Conservation (phyloP, 2,329 filamentous ascomycete species). For the Stemphylium lycopersici region DNA sequence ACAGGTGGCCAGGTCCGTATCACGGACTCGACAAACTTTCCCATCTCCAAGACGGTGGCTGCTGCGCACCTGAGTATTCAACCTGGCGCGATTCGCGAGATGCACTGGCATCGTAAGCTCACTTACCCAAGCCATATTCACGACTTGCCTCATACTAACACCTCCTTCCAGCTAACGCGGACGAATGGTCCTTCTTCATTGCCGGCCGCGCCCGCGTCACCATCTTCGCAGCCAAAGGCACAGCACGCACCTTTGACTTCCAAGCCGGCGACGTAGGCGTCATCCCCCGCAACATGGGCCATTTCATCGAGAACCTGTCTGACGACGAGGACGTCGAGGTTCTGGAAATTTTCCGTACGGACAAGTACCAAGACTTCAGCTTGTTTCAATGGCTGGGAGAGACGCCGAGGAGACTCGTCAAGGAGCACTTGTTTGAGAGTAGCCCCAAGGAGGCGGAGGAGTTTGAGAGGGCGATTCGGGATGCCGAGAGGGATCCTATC, state of each 20-base stretch:
- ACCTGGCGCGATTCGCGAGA: constrained; percentile 75
- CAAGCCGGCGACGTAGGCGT: constrained; percentile 76
- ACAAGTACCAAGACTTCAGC: constrained; percentile 74
- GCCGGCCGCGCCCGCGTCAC: constrained; percentile 73
- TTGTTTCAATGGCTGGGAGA: constrained; percentile 78
- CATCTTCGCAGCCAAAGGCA: constrained; percentile 72
- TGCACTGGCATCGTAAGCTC: constrained; percentile 73
- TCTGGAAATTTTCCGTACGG: constrained; percentile 74
- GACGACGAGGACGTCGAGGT: constrained; percentile 78
- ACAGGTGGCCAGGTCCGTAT: constrained; percentile 76
- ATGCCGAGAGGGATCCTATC: constrained; percentile 62
- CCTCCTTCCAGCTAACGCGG: constrained; percentile 58
- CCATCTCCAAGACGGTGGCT: constrained; percentile 73
- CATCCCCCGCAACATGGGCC: constrained; percentile 76
- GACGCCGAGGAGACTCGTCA: constrained; percentile 69
- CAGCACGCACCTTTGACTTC: constrained; percentile 77
- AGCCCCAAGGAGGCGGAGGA: constrained; percentile 66
- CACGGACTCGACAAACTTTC: constrained; percentile 77
- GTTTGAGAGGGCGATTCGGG: constrained; percentile 67
- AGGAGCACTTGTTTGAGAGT: constrained; percentile 69
- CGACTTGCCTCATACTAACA: background rate
- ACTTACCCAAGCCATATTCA: background rate
- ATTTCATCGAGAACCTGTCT: constrained; percentile 79
- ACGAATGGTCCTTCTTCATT: constrained; percentile 84
- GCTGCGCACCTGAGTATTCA: constrained; percentile 74